Percentiles rank a stretch among this genome's conserved stretches.
These are phyloP conservation scores for Apiotrichum gamsii DNA, from an alignment of 1,284 basidiomycete genomes.

Conservation along the genomic window DNA sequence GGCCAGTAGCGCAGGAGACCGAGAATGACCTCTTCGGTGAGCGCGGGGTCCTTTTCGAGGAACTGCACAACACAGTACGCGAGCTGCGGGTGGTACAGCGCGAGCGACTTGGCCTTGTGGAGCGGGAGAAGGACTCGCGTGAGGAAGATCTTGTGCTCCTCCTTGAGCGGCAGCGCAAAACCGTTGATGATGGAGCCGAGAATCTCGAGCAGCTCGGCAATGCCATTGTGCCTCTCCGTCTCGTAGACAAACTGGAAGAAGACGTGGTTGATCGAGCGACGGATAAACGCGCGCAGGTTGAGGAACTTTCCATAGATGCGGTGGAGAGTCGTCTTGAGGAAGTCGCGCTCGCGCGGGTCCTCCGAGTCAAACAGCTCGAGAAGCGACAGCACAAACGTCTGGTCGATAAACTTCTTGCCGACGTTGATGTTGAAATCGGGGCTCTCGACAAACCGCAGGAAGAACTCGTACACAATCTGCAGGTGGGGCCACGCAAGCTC, in stretches of 20 bases:
- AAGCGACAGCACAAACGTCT: conserved; percentile 89
- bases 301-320: conserved; percentile 99
- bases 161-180: conserved; percentile 95
- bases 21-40: conserved; percentile 93
- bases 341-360: conserved; percentile 97
- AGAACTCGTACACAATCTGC: conserved; percentile 99
- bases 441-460: conserved; percentile 96
- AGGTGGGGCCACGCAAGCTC: conserved; percentile 99
- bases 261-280: conserved; percentile 98
- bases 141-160: conserved; percentile 98
- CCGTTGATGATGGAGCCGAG: conserved; percentile 99
- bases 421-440: conserved; percentile 98
- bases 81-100: conserved; percentile 95
- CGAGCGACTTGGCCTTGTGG: conserved; percentile 95
- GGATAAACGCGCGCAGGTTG: conserved; percentile 96
- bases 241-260: conserved; percentile 99
- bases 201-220: conserved; percentile 96
- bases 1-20: conserved; percentile 97
- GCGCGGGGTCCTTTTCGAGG: conserved; percentile 86
- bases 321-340: conserved; percentile 97
- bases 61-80: conserved; percentile 99
- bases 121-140: conserved; percentile 92
- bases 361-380: conserved; percentile 98
- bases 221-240: conserved; percentile 97
- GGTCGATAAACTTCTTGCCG: conserved; percentile 97